Conservation (phyloP, 129 eudicot genomes). For the Helianthus tuberosus region DNA sequence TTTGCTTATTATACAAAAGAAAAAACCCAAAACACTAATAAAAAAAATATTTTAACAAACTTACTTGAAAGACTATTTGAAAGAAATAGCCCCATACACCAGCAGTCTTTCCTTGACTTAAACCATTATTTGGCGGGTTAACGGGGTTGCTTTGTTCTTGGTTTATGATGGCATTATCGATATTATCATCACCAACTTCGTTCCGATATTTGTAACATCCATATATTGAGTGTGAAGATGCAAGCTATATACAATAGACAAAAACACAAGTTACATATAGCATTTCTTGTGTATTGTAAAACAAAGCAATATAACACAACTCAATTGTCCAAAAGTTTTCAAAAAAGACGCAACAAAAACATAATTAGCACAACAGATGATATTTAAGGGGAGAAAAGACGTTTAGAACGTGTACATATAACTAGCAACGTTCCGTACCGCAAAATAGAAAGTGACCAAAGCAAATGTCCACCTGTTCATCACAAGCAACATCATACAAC, state of each 20-base stretch:
- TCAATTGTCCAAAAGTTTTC: neutral
- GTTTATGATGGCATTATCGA: slow-evolving; percentile 37
- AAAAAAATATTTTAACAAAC: slow-evolving; percentile 15
- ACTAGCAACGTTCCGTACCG: slow-evolving; percentile 52
- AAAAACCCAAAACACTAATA: neutral
- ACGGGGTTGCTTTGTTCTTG: slow-evolving; percentile 40
- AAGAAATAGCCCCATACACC: slow-evolving; percentile 55
- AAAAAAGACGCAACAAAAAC: neutral
- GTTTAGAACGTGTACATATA: slow-evolving; percentile 1
- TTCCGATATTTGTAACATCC: slow-evolving; percentile 54
- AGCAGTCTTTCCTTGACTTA: slow-evolving; percentile 44
- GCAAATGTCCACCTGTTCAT: slow-evolving; percentile 90
- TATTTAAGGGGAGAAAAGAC: neutral
- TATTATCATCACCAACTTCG: slow-evolving; percentile 36
- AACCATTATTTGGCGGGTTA: slow-evolving; percentile 36
- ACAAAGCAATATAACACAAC: neutral
- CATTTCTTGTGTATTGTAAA: neutral
- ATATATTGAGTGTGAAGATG: slow-evolving; percentile 56
- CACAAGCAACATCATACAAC: slow-evolving; percentile 15
- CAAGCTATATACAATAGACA: slow-evolving; percentile 50
- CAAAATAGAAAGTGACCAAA: slow-evolving; percentile 81
- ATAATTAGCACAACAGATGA: slow-evolving; percentile 3
- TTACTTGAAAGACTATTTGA: slow-evolving; percentile 83
- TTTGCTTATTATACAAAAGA: neutral
- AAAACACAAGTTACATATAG: slow-evolving; percentile 3